phyloP scores from a whole-genome alignment of 1,139 yeast species.

The Lodderomyces parapsilosis region DNA sequence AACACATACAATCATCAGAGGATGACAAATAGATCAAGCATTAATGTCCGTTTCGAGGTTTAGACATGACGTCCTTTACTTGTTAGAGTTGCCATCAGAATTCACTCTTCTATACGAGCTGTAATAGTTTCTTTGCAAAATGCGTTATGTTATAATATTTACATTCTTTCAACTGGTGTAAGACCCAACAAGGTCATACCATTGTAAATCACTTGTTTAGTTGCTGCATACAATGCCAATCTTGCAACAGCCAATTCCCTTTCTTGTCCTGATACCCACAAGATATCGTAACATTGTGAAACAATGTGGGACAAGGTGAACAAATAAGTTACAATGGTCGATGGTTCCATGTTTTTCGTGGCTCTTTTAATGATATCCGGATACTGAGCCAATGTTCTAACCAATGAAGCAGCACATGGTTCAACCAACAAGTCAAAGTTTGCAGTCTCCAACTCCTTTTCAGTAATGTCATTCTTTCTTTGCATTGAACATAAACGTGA shows the following conservation, averaged over 20 bases:
- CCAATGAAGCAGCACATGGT: slow-evolving; percentile 68
- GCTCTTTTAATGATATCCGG: slow-evolving; percentile 91
- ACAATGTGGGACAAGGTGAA: slow-evolving; percentile 92
- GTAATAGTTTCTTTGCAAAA: no score
- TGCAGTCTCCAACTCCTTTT: slow-evolving; percentile 53
- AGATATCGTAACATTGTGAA: slow-evolving; percentile 89
- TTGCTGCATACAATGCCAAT: slow-evolving; percentile 86
- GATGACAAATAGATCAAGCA: no score
- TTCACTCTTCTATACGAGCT: no score
- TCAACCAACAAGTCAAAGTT: slow-evolving; percentile 73
- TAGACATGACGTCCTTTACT: no score
- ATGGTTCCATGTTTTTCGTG: slow-evolving; percentile 83
- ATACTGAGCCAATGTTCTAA: slow-evolving; percentile 82
- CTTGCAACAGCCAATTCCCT: slow-evolving; percentile 87
- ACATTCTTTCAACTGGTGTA: slow-evolving; percentile 99
- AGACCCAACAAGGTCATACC: slow-evolving; percentile 91
- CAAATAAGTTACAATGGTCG: slow-evolving; percentile 90
- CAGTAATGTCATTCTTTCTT: slow-evolving; percentile 67
- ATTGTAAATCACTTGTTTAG: slow-evolving; percentile 84
- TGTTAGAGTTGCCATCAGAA: no score
- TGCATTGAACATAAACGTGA: slow-evolving; percentile 94
- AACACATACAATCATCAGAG: no score
- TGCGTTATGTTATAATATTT: no score
- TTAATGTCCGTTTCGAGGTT: no score
- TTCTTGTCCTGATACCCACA: slow-evolving; percentile 98